These are phyloP conservation scores for Porodaedalea pini DNA, from an alignment of 1,284 basidiomycete species.

Conservation along the genomic window DNA sequence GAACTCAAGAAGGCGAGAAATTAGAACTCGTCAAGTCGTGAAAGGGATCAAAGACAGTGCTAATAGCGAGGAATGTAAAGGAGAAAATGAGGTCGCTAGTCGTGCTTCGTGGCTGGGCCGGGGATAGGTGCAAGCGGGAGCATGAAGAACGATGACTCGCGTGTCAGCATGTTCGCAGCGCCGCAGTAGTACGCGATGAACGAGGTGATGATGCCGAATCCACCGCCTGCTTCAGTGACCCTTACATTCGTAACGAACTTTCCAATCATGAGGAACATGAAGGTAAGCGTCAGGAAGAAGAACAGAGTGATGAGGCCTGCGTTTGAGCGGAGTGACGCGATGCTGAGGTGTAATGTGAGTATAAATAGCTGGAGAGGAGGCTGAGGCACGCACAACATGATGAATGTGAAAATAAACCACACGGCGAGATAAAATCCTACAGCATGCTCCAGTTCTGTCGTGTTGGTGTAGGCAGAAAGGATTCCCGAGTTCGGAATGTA, in stretches of 20 bases:
- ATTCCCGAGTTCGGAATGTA: constrained; percentile 65
- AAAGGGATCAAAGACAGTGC: constrained; percentile 6
- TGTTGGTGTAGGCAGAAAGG: constrained; percentile 43
- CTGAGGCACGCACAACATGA: constrained; percentile 50
- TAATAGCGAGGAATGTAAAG: constrained; percentile 6
- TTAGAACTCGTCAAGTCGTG: not conserved
- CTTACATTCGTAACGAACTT: constrained; percentile 33
- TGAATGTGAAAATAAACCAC: constrained; percentile 70
- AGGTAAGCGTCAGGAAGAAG: constrained; percentile 65
- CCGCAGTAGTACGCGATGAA: constrained; percentile 67
- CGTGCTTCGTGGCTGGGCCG: constrained; percentile 20
- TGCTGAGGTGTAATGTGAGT: constrained; percentile 32
- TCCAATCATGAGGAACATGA: constrained; percentile 53
- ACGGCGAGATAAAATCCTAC: constrained; percentile 64
- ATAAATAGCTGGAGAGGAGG: not conserved
- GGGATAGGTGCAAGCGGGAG: constrained; percentile 47
- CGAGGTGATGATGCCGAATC: constrained; percentile 65
- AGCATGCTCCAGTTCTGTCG: constrained; percentile 50
- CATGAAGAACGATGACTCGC: constrained; percentile 46
- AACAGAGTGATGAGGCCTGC: constrained; percentile 68
- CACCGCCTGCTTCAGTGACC: constrained; percentile 58
- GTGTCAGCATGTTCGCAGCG: constrained; percentile 54
- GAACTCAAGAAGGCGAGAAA: not conserved
- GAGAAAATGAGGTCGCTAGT: not conserved
- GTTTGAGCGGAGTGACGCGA: constrained; percentile 65